A percentile compares a stretch with the other conserved stretches of the same genome.
These are phyloP conservation scores for Excoecaria agallocha DNA, from an alignment of 345 rosid genomes.

Conservation along the genomic window DNA sequence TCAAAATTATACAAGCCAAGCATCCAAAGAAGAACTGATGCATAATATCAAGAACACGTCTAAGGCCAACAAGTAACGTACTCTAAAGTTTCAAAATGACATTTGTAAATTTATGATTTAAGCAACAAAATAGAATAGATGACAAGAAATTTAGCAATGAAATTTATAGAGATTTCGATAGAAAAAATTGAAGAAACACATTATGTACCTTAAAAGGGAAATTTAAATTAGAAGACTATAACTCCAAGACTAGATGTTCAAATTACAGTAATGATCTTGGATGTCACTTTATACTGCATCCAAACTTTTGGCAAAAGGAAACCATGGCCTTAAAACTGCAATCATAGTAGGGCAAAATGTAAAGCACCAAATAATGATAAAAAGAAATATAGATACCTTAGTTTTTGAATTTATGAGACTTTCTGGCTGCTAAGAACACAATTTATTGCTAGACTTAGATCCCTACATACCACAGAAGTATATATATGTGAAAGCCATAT, in stretches of 20 bases:
- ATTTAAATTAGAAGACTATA: too few species aligned
- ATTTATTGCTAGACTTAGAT: slow-evolving; percentile 66
- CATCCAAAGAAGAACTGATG: too few species aligned
- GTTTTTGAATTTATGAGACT: slow-evolving; percentile 61
- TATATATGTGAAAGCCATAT: neutral
- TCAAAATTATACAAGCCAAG: too few species aligned
- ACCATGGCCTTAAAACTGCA: slow-evolving; percentile 17
- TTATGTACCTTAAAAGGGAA: slow-evolving; percentile 18
- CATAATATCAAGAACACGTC: too few species aligned
- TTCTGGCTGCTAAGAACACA: slow-evolving; percentile 75
- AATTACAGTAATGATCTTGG: slow-evolving; percentile 37
- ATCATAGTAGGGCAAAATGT: slow-evolving; percentile 3
- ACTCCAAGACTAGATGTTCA: too few species aligned
- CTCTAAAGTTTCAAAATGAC: too few species aligned
- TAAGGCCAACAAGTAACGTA: too few species aligned
- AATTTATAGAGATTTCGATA: neutral
- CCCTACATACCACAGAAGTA: slow-evolving; percentile 29
- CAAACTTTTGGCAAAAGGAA: slow-evolving; percentile 47
- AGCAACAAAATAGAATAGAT: neutral
- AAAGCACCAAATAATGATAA: neutral
- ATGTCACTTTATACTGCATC: slow-evolving; percentile 99
- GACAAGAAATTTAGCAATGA: neutral
- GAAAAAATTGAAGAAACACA: slow-evolving; percentile 6
- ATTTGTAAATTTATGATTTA: too few species aligned
- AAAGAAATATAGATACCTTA: slow-evolving; percentile 44